Base-by-base conservation (phyloP, 768 basidiomycete species). In the Ephemerocybe angulata region DNA sequence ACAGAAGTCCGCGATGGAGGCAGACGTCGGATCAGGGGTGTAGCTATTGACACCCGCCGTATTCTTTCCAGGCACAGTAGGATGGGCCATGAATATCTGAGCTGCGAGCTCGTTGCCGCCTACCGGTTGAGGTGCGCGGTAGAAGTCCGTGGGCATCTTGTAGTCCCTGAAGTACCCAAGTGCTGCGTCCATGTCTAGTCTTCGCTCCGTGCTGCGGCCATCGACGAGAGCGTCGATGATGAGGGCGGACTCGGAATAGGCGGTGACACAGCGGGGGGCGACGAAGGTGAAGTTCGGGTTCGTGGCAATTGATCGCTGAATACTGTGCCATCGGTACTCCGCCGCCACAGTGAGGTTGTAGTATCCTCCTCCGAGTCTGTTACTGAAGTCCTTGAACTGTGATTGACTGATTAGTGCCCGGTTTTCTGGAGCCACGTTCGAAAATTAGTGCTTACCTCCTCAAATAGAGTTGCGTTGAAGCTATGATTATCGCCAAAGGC, bases 151-250 rank as follows among this genome's bases (percentile, higher is more conserved):
- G 4, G 61, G 63, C 28, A 60, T 50, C 22, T 27, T 40, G 50
- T 50, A 59, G 31, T 57, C 42, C 35, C 41, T 55, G 56, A 61
- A 62, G 55, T 62, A 62, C 11, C 56, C 46, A n/a, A 56, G 43
- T 5, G 63, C 63, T 15, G 24, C 53, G n/a, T 42, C 43, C 33
- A 60, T 38, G 28, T 55, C 50, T 11, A 63, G 55, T 35, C 58
- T 50, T 12, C 50, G 42, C 21, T 56, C 52, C 1, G 31, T 41
- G 25, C 44, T 55, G 15, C 57, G 57, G 4, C 57, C 57, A 30
- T 58, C 57, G 4, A 42, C 29, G 38, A 53, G 54, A 11, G 52
- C 28, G 7, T 58, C 50, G 11, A 58, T n/a, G 28, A 52, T 52
- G 24, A 54, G 43, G 17, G 40, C 53, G 52, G 57, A 49, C 44